Percentiles rank a stretch among this genome's conserved stretches.
Conservation (phyloP, 805 yeast species). For the Lipomyces starkeyi region DNA sequence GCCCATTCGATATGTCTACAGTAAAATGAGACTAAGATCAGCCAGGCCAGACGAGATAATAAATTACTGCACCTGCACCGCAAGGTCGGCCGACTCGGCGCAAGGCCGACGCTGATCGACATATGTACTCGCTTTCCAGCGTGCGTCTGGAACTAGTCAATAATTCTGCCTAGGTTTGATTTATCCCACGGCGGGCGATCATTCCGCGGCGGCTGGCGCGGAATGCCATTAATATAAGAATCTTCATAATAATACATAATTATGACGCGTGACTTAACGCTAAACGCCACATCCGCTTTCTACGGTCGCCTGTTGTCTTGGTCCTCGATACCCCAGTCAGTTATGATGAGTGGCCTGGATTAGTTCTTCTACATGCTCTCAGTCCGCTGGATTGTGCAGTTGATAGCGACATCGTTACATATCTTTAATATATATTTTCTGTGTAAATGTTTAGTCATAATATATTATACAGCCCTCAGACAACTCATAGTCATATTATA, state of each 20-base stretch:
- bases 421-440: not conserved
- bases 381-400: not conserved
- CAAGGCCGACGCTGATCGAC: no score
- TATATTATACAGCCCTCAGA: not conserved
- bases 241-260: not conserved
- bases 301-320: not conserved
- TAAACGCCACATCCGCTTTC: not conserved
- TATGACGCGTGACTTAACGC: not conserved
- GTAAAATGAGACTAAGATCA: not conserved
- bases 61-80: no score
- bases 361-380: not conserved
- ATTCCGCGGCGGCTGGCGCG: not conserved
- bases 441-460: not conserved
- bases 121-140: no score
- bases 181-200: not conserved
- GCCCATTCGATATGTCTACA: not conserved
- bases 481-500: not conserved
- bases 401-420: not conserved
- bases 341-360: not conserved
- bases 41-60: not conserved
- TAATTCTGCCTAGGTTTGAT: no score
- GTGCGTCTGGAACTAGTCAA: no score
- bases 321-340: not conserved
- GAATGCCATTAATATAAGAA: no score
- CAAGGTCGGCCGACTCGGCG: no score